A percentile compares a stretch with the other conserved stretches of the same genome.
Conservation (phyloP, 805 yeast genomes). For the Maudiozyma barnettii region DNA sequence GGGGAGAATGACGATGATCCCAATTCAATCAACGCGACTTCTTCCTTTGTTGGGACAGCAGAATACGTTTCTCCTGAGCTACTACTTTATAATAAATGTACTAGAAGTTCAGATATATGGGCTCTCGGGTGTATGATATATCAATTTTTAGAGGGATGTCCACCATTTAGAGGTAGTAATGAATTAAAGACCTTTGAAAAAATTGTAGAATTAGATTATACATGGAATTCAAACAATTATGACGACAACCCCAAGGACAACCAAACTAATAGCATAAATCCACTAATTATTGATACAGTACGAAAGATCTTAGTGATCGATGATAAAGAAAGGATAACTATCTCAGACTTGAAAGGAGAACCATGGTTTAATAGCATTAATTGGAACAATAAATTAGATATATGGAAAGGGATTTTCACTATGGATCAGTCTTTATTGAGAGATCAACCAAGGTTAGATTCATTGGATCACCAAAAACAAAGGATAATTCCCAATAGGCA, state of each 20-base stretch:
- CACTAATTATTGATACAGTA: constrained; percentile 55
- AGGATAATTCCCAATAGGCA: constrained; percentile 15
- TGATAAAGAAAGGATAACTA: constrained; percentile 54
- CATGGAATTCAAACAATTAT: constrained; percentile 35
- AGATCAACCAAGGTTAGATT: neutral
- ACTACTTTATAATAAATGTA: constrained; percentile 65
- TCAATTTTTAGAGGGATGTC: constrained; percentile 74
- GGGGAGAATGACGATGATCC: constrained; percentile 14
- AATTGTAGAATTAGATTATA: constrained; percentile 67
- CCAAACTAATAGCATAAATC: constrained; percentile 34
- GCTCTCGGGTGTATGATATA: constrained; percentile 84
- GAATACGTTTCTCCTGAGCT: constrained; percentile 94
- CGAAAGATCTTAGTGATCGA: constrained; percentile 57
- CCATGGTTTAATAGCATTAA: constrained; percentile 60
- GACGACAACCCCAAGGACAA: constrained; percentile 6
- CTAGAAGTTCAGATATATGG: constrained; percentile 85
- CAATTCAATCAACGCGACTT: constrained; percentile 17
- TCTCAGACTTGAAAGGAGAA: constrained; percentile 52
- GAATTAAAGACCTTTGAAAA: constrained; percentile 84
- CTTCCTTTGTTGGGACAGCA: constrained; percentile 95
- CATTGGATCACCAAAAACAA: constrained; percentile 6
- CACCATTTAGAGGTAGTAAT: constrained; percentile 82
- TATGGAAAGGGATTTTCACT: constrained; percentile 40
- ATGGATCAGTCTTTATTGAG: neutral
- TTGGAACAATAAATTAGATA: constrained; percentile 47